Base-by-base conservation (phyloP, 2,329 filamentous ascomycete genomes). In the Cladosporium sp. region DNA sequence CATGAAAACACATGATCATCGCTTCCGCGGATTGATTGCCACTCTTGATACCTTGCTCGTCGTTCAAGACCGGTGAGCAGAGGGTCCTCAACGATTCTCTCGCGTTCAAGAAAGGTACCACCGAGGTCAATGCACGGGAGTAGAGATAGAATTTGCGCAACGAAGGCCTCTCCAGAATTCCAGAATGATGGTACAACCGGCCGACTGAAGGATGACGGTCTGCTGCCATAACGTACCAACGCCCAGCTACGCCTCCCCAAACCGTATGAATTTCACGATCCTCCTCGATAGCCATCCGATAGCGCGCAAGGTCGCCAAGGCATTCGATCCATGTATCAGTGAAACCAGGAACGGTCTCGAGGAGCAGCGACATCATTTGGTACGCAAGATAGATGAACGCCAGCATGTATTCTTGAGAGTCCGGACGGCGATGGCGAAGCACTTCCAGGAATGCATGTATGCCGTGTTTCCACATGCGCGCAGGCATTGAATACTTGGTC, bases 311-410 rank as follows among this genome's bases (percentile, higher is more conserved):
- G 62, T 97, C 91, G 0, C 92, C 92, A 0, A 97, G 72, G 47
- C 91, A 96, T 58, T 96, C 92, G 7, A 95, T 88, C 92, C 92
- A 97, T 0, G 88, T 96, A 51, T 93, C 87, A 47, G 87, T 80
- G 57, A 95, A 96, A 0, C 80, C 77, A 0, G 87, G 84, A 0
- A 96, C 88, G 0, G 88, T 95, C 61, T 97, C 92, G 53, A 90
- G 87, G 0, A 96, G 69, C 0, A 96, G 69, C 0, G 88, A 86
- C 80, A 96, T 89, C 82, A 95, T 95, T 2, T 86, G 86, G 57
- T 96, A 97, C 0, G 90, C 86, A 13, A 92, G 69, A 55, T 95
- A 95, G 1, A 97, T 89, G 50, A 96, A 97, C 0, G 84, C 83
- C 0, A 96, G 72, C 90, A 97, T 96, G 50, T 95, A 87, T 43